Evolutionary conservation across 2,329 filamentous ascomycete species (phyloP).

Genomic region (Leptographium galeiforme): DNA sequence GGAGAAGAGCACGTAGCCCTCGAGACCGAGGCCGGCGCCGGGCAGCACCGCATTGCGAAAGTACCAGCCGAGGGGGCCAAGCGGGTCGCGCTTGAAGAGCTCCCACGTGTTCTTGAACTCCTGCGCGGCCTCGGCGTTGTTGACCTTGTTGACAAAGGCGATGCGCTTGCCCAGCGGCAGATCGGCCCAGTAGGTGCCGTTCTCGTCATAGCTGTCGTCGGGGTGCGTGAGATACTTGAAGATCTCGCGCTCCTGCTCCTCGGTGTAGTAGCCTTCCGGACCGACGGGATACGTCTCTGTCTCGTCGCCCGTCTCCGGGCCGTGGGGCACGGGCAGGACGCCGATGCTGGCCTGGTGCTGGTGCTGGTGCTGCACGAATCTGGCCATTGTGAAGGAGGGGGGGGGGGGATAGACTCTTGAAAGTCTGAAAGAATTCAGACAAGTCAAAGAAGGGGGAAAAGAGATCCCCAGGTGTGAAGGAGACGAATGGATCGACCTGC

Average conservation of each 20-base stretch:
- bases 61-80: constrained; percentile 76
- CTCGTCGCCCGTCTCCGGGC: constrained; percentile 34
- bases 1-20: constrained; percentile 94
- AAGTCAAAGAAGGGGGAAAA: background rate
- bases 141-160: constrained; percentile 62
- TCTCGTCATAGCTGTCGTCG: constrained; percentile 71
- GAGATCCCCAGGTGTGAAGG: background rate
- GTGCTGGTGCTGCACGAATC: constrained; percentile 23
- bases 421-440: background rate
- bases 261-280: constrained; percentile 23
- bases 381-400: constrained; percentile 17
- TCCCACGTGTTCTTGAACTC: constrained; percentile 55
- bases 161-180: constrained; percentile 56
- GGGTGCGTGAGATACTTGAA: constrained; percentile 76
- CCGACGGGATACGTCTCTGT: constrained; percentile 30
- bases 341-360: constrained; percentile 31
- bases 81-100: constrained; percentile 78
- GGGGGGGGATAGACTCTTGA: too few relatives aligned
- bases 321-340: constrained; percentile 42
- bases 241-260: constrained; percentile 40
- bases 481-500: background rate
- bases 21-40: constrained; percentile 79
- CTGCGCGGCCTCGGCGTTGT: constrained; percentile 52
- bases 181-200: constrained; percentile 90
- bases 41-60: constrained; percentile 84